Percentiles rank a stretch among this genome's conserved stretches.
Conservation (phyloP, 176 grass and related monocot genomes). For the Avena sativa region DNA sequence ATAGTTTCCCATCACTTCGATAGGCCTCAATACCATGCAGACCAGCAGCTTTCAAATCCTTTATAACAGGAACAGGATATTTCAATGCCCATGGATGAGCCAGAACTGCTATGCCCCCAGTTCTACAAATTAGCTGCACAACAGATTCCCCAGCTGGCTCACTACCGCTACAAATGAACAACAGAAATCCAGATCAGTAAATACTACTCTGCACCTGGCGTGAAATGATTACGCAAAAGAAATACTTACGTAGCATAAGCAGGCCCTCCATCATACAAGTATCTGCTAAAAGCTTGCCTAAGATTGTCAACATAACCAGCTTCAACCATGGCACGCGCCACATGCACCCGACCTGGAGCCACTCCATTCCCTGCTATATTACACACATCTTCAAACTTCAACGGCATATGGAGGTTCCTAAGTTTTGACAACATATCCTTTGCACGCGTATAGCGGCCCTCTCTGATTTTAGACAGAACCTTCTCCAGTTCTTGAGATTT, state of each 20-base stretch:
- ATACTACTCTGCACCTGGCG: not conserved
- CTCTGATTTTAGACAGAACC: constrained; percentile 62
- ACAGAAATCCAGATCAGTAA: constrained; percentile 3
- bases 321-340: constrained; percentile 82
- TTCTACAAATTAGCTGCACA: constrained; percentile 62
- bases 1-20: constrained; percentile 66
- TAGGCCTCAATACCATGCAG: constrained; percentile 82
- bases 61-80: constrained; percentile 56
- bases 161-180: constrained; percentile 57
- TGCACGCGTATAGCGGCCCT: constrained; percentile 64
- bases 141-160: constrained; percentile 62
- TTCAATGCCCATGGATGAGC: constrained; percentile 92
- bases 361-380: constrained; percentile 73
- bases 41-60: constrained; percentile 66
- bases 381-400: constrained; percentile 64
- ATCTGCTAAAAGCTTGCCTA: constrained; percentile 78
- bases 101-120: constrained; percentile 68
- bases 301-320: constrained; percentile 77
- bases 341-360: constrained; percentile 75
- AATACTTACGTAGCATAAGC: constrained; percentile 78
- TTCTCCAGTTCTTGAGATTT: constrained; percentile 63
- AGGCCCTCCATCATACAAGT: constrained; percentile 72
- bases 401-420: constrained; percentile 58
- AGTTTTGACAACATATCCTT: constrained; percentile 75
- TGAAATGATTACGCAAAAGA: not conserved